Percentiles rank a stretch among this genome's conserved stretches.
phyloP scores from a whole-genome alignment of 441 rosid species.

The Jatropha multifida region DNA sequence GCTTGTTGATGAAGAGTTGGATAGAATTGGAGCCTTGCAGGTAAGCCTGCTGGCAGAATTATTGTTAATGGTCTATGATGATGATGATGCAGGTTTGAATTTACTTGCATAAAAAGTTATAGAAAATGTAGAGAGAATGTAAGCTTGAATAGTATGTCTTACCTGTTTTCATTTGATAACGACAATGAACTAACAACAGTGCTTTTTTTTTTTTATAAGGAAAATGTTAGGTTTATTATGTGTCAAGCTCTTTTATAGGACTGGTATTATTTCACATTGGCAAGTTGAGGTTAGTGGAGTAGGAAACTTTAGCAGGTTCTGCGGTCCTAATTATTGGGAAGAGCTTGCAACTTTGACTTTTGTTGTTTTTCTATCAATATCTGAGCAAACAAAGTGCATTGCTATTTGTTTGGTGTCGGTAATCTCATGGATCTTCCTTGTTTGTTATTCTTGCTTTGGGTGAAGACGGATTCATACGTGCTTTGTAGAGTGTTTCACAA shows the following conservation, averaged over 20 bases:
- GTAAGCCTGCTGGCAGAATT: conserved; percentile 33
- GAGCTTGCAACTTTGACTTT: background rate
- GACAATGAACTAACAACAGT: background rate
- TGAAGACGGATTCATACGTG: conserved; percentile 67
- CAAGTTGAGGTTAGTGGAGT: background rate
- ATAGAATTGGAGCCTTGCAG: conserved; percentile 49
- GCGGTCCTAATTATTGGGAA: background rate
- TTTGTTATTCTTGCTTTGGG: conserved; percentile 24
- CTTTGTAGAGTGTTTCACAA: conserved; percentile 89
- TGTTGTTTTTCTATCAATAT: conserved; percentile 4
- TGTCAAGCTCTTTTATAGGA: background rate
- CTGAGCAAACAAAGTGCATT: background rate
- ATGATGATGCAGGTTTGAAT: background rate
- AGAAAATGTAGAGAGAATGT: background rate
- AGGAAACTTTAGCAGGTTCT: background rate
- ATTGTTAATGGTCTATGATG: background rate
- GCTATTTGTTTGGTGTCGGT: conserved; percentile 9
- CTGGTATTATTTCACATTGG: conserved; percentile 5
- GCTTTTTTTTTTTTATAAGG: background rate
- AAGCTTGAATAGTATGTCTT: conserved; percentile 7
- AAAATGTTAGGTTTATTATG: background rate
- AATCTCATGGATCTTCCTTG: conserved; percentile 18
- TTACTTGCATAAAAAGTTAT: conserved; percentile 5
- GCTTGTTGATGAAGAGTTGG: conserved; percentile 65
- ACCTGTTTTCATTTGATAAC: conserved; percentile 3